Percentiles rank a stretch among this genome's conserved stretches.
phyloP scores from a whole-genome alignment of 225 moss, liverwort and hornwort genomes.

The Polytrichum formosum region DNA sequence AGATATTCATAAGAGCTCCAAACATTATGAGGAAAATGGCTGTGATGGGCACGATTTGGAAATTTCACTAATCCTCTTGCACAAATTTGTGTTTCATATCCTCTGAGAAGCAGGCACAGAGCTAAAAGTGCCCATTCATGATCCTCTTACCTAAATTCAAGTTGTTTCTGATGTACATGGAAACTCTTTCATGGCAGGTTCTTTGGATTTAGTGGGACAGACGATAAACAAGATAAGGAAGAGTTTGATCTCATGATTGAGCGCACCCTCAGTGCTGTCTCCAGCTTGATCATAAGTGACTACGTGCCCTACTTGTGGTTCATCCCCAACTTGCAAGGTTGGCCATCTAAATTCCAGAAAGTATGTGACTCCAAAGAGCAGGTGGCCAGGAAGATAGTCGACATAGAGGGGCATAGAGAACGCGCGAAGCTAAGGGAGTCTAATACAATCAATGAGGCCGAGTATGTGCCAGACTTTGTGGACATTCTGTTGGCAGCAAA shows the following conservation, averaged over 20 bases:
- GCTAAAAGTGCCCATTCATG: no score
- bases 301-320: constrained; percentile 7
- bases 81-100: not conserved
- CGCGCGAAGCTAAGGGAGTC: not conserved
- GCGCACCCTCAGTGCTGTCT: not conserved
- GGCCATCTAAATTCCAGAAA: not conserved
- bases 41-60: not conserved
- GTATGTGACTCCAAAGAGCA: not conserved
- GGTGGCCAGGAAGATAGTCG: not conserved
- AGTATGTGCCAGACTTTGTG: constrained; percentile 24
- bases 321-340: constrained; percentile 1
- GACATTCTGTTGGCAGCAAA: constrained; percentile 29
- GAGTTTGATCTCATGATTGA: not conserved
- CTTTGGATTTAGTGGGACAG: not conserved
- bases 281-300: not conserved
- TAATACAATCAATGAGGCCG: not conserved
- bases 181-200: not conserved
- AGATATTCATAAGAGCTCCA: not conserved
- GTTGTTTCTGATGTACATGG: not conserved
- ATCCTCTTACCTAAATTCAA: not conserved
- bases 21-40: not conserved
- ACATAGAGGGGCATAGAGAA: not conserved
- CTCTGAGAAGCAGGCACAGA: no score
- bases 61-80: not conserved
- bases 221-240: not conserved